phyloP scores from a whole-genome alignment of 257 asterid genomes.

The Marsdenia floribunda region DNA sequence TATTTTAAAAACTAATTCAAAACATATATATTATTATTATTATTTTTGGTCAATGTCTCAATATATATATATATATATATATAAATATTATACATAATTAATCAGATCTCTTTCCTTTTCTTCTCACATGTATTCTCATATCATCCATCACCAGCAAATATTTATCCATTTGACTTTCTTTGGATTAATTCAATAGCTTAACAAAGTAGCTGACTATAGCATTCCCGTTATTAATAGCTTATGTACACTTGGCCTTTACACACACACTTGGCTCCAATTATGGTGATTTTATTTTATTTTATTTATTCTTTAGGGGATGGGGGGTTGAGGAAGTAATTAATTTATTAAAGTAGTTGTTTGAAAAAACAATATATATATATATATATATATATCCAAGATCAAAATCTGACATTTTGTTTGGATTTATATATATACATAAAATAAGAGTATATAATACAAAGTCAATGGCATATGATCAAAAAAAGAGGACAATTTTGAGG shows the following conservation, averaged over 20 bases:
- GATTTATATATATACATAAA: neutral
- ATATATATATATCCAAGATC: constrained; percentile 1
- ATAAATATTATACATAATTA: too few relatives aligned
- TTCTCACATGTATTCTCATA: constrained; percentile 6
- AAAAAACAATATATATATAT: too few relatives aligned
- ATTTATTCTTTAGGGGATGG: neutral
- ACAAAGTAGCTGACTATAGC: constrained; percentile 18
- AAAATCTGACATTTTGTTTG: neutral
- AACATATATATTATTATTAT: neutral
- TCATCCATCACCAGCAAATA: constrained; percentile 9
- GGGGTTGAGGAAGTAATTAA: neutral
- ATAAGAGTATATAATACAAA: neutral
- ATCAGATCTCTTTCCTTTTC: neutral
- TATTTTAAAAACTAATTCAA: neutral
- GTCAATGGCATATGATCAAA: neutral
- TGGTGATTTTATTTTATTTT: neutral
- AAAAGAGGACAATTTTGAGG: neutral
- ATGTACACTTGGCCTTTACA: constrained; percentile 9
- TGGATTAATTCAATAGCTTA: constrained; percentile 7
- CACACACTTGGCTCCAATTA: neutral
- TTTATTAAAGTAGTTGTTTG: neutral
- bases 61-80: neutral
- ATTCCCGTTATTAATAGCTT: neutral
- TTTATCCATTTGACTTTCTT: constrained; percentile 18
- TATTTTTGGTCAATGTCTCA: neutral